phyloP scores from a whole-genome alignment of 176 grass and related monocot species.

The Metroxylon sagu region DNA sequence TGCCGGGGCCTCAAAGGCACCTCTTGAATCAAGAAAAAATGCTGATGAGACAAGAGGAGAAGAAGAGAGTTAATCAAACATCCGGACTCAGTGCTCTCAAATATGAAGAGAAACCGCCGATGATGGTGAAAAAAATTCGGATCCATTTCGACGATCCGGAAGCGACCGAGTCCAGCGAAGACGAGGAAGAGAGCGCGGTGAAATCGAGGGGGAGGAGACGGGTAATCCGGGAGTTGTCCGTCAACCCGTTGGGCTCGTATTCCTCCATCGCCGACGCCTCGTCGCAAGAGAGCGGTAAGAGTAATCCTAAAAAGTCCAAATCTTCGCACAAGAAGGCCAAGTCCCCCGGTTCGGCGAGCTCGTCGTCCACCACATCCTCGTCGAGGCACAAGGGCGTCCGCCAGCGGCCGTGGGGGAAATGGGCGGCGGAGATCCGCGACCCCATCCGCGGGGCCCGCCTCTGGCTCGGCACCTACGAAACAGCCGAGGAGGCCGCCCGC shows the following conservation, averaged over 20 bases:
- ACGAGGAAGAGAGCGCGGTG: conserved; percentile 20
- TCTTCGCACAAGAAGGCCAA: not conserved
- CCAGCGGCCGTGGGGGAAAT: conserved; percentile 84
- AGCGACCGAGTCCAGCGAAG: conserved; percentile 66
- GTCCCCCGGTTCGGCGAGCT: not conserved
- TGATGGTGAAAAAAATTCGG: conserved; percentile 29
- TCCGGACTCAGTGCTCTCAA: conserved; percentile 18
- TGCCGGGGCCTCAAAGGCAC: not conserved
- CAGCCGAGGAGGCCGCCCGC: conserved; percentile 38
- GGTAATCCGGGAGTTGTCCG: conserved; percentile 31
- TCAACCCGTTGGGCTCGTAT: conserved; percentile 20
- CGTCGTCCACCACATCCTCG: not conserved
- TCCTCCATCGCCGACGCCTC: not conserved
- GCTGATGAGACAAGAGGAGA: conserved; percentile 12
- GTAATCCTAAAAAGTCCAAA: not conserved
- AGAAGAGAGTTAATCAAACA: conserved; percentile 21
- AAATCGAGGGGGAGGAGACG: conserved; percentile 20
- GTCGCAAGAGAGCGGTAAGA: not conserved
- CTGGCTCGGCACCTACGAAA: conserved; percentile 91
- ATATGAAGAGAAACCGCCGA: not conserved
- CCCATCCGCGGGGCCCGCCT: conserved; percentile 54
- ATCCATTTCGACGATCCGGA: conserved; percentile 72
- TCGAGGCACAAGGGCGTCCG: conserved; percentile 56
- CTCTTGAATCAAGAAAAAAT: not conserved
- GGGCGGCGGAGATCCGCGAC: conserved; percentile 95